Percentiles rank a stretch among this genome's conserved stretches.
Evolutionary conservation across 1,284 basidiomycete species (phyloP).

Genomic region (Stereum hirsutum): DNA sequence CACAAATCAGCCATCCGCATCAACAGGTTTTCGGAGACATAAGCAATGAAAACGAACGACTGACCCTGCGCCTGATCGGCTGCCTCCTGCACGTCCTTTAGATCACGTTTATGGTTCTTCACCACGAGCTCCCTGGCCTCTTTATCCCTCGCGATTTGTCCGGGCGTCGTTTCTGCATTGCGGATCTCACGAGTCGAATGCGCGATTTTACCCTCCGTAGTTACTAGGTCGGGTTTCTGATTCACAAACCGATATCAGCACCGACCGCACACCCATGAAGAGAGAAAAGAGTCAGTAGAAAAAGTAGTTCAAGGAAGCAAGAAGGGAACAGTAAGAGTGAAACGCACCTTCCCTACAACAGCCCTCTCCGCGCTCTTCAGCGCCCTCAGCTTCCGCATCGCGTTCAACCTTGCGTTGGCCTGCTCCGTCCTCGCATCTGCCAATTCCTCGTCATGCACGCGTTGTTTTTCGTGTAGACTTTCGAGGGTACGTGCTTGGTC

Average conservation of each 20-base stretch:
- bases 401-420: constrained; percentile 65
- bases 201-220: constrained; percentile 79
- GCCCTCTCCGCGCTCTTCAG: constrained; percentile 80
- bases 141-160: constrained; percentile 63
- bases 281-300: neutral
- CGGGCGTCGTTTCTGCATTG: constrained; percentile 56
- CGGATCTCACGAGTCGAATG: constrained; percentile 76
- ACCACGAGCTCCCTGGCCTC: constrained; percentile 59
- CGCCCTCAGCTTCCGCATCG: constrained; percentile 67
- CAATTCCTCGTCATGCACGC: constrained; percentile 59
- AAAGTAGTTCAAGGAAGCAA: neutral
- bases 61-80: constrained; percentile 75
- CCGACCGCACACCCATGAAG: neutral
- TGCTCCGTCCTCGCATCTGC: constrained; percentile 74
- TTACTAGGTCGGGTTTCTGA: constrained; percentile 75
- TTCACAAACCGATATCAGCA: neutral
- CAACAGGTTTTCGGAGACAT: too few relatives aligned
- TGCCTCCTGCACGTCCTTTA: constrained; percentile 57
- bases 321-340: too few relatives aligned
- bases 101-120: constrained; percentile 49
- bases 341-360: constrained; percentile 71
- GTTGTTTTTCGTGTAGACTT: constrained; percentile 62
- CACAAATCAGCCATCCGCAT: constrained; percentile 66
- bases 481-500: constrained; percentile 63
- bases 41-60: constrained; percentile 8